Evolutionary conservation across 805 yeast genomes (phyloP), one percentile per base, ranked within the genome.

Genomic region (Starmerella ratchasimensis): DNA sequence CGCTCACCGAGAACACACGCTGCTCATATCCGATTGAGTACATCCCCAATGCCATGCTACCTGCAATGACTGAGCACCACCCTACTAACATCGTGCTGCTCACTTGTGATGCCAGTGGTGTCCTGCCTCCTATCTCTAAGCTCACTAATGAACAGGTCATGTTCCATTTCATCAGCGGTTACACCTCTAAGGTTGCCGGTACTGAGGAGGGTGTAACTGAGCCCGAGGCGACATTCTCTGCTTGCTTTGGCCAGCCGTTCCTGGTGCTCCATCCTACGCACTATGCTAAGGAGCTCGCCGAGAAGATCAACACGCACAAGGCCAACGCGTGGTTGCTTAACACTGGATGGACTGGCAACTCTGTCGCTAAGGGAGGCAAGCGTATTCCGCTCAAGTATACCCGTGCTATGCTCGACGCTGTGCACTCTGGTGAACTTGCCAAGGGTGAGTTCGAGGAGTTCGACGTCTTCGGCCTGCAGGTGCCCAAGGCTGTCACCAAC

Each of bases 211-310:
- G 98, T 64, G 82, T 88, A 49, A 86, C 96, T 46, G 96, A 88
- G 67, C 97, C 98, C 45, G 84, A 81, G 63, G 94, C 96, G 40
- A 83, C 95, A 15, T 88, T 88, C 74, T 81, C 94, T 45, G 94
- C 98, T 38, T 88, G 98, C 69, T 88, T 86, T 62, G 98, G 97
- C 58, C 97, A 88, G 69, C 98, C 98, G 48, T 88, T 88, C 80
- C 70, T 88, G 65, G 96, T 88, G 25, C 69, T 88, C 62, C 98
- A 88, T 65, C 98, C 98, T 62, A 88, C 88, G 86, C 79, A 77
- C 63, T 88, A 88, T 63, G 97, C 97, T 32, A 81, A 82, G 63
- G 94, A 88, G 76, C 73, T 88, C 55, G 77, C 94, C 39, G 88
- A 82, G 61, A 88, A 86, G 72, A 90, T 88, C 70, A 63, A 79